Evolutionary conservation across 768 basidiomycete genomes (phyloP), one percentile per base, ranked within the genome.

Genomic region (Tylopilus cervinicoccineus): DNA sequence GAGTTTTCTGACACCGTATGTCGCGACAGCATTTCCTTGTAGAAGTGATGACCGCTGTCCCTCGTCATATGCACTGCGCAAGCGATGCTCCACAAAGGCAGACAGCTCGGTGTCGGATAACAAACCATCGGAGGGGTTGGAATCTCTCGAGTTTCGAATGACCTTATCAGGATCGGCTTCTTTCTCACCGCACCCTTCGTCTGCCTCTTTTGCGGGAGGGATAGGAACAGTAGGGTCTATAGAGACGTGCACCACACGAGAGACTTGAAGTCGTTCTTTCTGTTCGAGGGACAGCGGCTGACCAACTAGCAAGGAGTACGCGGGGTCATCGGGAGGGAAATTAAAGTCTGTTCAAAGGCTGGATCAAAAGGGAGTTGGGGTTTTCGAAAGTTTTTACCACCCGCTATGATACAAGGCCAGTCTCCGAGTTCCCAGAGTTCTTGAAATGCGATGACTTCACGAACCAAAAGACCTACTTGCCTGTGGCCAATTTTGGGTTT

Each of bases 361-460:
- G 41, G 33, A 22, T 49, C 38, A 40, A 50, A 31, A 37, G 16
- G 34, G 33, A 51, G 12, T 22, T 17, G 17, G 8, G 20, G 29
- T 44, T n/a, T 19, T 14, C 7, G 8, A 17, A 38, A 6, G n/a
- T 16, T 22, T 40, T 58, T 62, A 90, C 94, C 93, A 63, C 94
- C 94, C 0, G 87, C 81, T 32, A 96, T 71, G 47, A 94, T 71
- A 48, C 84, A 84, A 0, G 93, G 87, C 92, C 92, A 95, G 38
- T 73, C 51, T 1, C 65, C 60, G 34, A 70, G 64, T 13, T 63
- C 51, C 49, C 74, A 61, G 3, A 72, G 73, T 5, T 74, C 59
- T 55, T 80, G 75, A 55, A 89, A 89, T 28, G 66, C 68, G 22
- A 66, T 40, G 10, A 81, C 76, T 60, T 88, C 83, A 29, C 86